Conservation (phyloP, 495 filamentous ascomycete genomes). For the Penicillium simplicissimum region DNA sequence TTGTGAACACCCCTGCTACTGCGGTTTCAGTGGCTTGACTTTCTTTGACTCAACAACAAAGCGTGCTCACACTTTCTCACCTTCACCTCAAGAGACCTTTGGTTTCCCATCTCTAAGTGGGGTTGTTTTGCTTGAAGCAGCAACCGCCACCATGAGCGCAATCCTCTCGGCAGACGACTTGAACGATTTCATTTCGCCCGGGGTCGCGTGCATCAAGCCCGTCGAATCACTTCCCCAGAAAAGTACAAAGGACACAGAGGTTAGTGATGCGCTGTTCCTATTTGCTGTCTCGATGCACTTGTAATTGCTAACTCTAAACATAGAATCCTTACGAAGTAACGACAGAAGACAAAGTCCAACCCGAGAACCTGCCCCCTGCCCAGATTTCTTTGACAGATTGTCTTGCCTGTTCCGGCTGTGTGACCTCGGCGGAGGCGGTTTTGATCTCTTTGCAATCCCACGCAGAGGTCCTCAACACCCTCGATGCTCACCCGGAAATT, state of each 20-base stretch:
- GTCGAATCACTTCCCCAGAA: constrained; percentile 81
- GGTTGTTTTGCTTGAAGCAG: constrained; percentile 14
- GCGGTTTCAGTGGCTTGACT: background rate
- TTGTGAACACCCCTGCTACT: background rate
- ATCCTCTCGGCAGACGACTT: constrained; percentile 95
- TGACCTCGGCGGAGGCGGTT: constrained; percentile 94
- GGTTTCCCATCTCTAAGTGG: constrained; percentile 11
- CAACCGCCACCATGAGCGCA: constrained; percentile 72
- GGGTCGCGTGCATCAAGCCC: constrained; percentile 97
- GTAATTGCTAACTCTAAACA: constrained; percentile 26
- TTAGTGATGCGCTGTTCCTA: constrained; percentile 20
- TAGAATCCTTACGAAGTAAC: constrained; percentile 83
- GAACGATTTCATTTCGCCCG: constrained; percentile 98
- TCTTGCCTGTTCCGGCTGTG: constrained; percentile 95
- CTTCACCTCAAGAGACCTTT: background rate
- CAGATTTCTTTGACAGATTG: constrained; percentile 97
- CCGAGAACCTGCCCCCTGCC: constrained; percentile 61
- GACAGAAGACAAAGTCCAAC: constrained; percentile 76
- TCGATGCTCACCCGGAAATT: constrained; percentile 65
- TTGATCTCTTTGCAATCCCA: constrained; percentile 92
- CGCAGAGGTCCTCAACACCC: constrained; percentile 78
- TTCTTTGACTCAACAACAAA: background rate
- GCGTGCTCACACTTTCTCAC: background rate
- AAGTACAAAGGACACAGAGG: constrained; percentile 35
- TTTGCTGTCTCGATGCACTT: background rate